Evolutionary conservation across 2,329 filamentous ascomycete genomes (phyloP).

Genomic region (Alternaria angustiovoidea): DNA sequence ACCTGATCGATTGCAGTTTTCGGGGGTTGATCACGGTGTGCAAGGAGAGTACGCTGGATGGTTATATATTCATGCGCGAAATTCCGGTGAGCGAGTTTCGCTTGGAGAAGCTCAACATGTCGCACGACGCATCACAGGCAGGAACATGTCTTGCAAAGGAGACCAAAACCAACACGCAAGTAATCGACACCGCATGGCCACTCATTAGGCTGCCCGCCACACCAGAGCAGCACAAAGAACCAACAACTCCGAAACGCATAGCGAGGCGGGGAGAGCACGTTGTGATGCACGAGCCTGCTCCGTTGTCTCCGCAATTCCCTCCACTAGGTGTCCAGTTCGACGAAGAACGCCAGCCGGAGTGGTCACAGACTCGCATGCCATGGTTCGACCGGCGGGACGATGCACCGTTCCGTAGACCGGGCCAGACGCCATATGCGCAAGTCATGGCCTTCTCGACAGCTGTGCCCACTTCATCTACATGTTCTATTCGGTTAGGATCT

Average conservation of each 20-base stretch:
- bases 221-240: not conserved
- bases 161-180: not conserved
- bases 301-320: not conserved
- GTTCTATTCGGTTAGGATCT: not conserved
- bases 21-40: slow-evolving; percentile 4
- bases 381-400: slow-evolving; percentile 1
- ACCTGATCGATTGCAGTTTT: not conserved
- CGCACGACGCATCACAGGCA: not conserved
- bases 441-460: not conserved
- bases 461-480: not conserved
- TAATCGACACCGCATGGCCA: not conserved
- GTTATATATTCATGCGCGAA: not conserved
- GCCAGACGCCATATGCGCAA: slow-evolving; percentile 1
- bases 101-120: not conserved
- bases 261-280: not conserved
- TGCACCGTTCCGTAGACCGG: slow-evolving; percentile 4
- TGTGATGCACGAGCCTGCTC: not conserved
- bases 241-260: not conserved
- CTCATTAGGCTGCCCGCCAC: not conserved
- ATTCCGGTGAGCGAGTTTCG: slow-evolving; percentile 2
- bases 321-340: not conserved
- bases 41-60: not conserved
- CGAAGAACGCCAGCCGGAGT: slow-evolving; percentile 5
- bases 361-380: slow-evolving; percentile 6
- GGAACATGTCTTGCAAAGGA: not conserved